Evolutionary conservation across 345 rosid species (phyloP), one percentile per base, ranked within the genome.

Genomic region (Nasturtium officinale): DNA sequence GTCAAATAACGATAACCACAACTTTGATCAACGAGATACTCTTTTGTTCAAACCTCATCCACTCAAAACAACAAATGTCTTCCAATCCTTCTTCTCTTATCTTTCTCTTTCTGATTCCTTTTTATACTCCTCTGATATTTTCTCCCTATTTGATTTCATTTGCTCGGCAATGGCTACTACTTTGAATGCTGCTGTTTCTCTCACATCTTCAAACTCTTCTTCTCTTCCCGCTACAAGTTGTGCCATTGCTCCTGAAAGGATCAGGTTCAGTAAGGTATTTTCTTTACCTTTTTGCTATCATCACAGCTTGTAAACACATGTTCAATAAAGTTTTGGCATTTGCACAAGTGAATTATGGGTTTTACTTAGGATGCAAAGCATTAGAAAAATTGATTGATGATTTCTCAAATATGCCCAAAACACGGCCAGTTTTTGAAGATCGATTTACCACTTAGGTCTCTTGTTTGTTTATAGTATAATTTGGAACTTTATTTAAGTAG

Each of bases 161-260:
- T 43, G 8, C 61, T 63, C 51, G 46, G 12, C 82, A 74, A 88
- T 90, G 96, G 92, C 95, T 9, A 54, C 92, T 54, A 87, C 96
- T 61, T 77, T 90, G 17, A 88, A 86, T 72, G 92, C 98, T 79
- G 87, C 95, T 65, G 87, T 92, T 77, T 85, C 96, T 52, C 82
- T 92, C 20, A 87, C 98, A 5, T 82, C 88, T 47, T 74, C 96
- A 50, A 86, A 85, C 55, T 75, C 98, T 26, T 54, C 88, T 65
- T 80, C 88, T 59, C 82, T 88, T 55, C 70, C 90, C 7, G 63
- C 88, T 45, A 85, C 87, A 57, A 73, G 83, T 61, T 80, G 82
- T 65, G 67, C 79, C 82, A 69, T 80, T 67, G 63, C 88, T 23
- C 69, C 90, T 11, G 92, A 90, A 16, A 84, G 92, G 77, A 81